These are phyloP conservation scores for Xylariaceae sp. DNA, from an alignment of 2,329 filamentous ascomycete genomes.

Conservation along the genomic window DNA sequence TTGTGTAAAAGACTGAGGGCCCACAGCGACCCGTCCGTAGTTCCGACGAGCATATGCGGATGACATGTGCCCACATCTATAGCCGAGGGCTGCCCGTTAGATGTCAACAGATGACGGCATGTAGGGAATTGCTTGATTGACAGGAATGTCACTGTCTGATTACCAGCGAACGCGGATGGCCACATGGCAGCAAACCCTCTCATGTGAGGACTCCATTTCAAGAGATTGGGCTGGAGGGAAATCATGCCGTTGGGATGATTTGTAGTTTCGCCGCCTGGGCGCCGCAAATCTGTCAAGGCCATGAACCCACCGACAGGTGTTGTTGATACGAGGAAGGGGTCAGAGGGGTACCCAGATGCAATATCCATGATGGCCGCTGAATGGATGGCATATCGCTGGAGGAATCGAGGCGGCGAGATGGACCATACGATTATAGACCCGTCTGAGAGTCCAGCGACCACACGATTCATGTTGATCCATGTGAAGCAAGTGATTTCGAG, in stretches of 20 bases:
- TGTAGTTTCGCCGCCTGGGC: constrained; percentile 50
- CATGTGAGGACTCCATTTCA: constrained; percentile 53
- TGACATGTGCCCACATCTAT: constrained; percentile 48
- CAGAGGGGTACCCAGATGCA: constrained; percentile 52
- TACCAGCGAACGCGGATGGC: constrained; percentile 50
- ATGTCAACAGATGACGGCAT: constrained; percentile 48
- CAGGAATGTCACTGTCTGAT: constrained; percentile 50
- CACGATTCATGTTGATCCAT: constrained; percentile 53
- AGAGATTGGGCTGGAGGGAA: constrained; percentile 49
- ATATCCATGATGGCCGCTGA: constrained; percentile 52
- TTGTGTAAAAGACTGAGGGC: constrained; percentile 43
- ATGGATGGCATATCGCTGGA: constrained; percentile 52
- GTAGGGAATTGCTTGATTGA: constrained; percentile 51
- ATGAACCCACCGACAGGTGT: constrained; percentile 51
- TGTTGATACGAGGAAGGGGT: constrained; percentile 53
- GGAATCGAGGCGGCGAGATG: constrained; percentile 43
- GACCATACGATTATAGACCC: constrained; percentile 57
- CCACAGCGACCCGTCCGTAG: constrained; percentile 52
- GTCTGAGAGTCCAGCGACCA: constrained; percentile 53
- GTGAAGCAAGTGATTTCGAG: constrained; percentile 50
- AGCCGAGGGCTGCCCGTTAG: constrained; percentile 48
- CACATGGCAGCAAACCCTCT: constrained; percentile 51
- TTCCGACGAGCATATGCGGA: constrained; percentile 51
- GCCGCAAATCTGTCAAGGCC: constrained; percentile 49
- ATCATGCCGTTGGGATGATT: constrained; percentile 50